These are phyloP conservation scores for Phoma sp. DNA, from an alignment of 2,329 filamentous ascomycete species.

Conservation along the genomic window DNA sequence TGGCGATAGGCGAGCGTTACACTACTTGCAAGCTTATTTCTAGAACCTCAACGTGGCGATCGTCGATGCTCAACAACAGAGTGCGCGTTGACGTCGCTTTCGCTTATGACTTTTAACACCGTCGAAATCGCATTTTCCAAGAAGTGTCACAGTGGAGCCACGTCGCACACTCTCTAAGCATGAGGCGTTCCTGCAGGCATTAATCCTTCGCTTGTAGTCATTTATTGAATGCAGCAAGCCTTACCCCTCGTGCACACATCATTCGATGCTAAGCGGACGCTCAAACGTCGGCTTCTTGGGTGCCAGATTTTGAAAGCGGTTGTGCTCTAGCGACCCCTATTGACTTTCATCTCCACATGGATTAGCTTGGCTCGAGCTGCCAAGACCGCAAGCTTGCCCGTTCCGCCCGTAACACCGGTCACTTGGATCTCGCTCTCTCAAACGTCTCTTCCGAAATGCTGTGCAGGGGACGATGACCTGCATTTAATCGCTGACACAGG, in stretches of 20 bases:
- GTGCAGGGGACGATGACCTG: slow-evolving; percentile 1
- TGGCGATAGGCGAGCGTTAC: slow-evolving; percentile 3
- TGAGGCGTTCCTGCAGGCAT: slow-evolving; percentile 1
- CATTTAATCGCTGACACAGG: slow-evolving; percentile 5
- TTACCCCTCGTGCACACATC: slow-evolving; percentile 1
- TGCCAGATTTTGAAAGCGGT: background rate
- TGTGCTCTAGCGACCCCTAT: slow-evolving; percentile 16
- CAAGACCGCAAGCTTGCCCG: slow-evolving; percentile 10
- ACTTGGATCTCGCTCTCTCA: slow-evolving; percentile 3
- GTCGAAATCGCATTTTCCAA: background rate
- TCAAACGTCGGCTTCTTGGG: slow-evolving; percentile 13
- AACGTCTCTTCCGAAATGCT: background rate
- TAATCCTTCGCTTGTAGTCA: background rate
- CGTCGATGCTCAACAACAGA: slow-evolving; percentile 8
- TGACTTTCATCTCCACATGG: slow-evolving; percentile 17
- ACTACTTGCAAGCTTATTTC: slow-evolving; percentile 3
- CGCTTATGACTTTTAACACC: background rate
- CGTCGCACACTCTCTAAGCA: slow-evolving; percentile 4
- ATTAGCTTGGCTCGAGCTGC: slow-evolving; percentile 13
- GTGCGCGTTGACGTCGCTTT: slow-evolving; percentile 1
- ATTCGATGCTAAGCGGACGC: slow-evolving; percentile 12
- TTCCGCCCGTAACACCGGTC: slow-evolving; percentile 12
- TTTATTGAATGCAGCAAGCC: slow-evolving; percentile 6
- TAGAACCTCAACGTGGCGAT: slow-evolving; percentile 2
- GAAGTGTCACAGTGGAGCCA: slow-evolving; percentile 10